phyloP scores from a whole-genome alignment of 2,329 filamentous ascomycete species.

The Aureobasidium subglaciale region DNA sequence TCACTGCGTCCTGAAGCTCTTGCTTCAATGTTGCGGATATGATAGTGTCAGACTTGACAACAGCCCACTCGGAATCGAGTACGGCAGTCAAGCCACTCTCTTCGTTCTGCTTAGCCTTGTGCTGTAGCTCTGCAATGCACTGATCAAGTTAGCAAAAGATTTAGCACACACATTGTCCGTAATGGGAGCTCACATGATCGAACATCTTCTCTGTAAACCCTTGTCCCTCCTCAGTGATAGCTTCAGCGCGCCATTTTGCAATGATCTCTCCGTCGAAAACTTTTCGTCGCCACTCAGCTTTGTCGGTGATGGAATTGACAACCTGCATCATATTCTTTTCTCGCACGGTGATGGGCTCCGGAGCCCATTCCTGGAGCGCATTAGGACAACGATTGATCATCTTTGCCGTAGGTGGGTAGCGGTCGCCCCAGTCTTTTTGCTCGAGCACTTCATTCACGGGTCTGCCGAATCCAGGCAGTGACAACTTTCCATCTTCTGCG shows the following conservation, averaged over 20 bases:
- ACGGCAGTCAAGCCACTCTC: conserved; percentile 36
- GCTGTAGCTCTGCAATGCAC: conserved; percentile 41
- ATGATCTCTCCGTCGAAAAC: conserved; percentile 24
- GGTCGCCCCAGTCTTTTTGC: neutral
- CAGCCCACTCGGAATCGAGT: conserved; percentile 38
- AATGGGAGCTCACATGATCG: conserved; percentile 20
- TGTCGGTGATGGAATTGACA: conserved; percentile 26
- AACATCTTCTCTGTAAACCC: conserved; percentile 22
- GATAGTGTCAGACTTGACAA: conserved; percentile 49
- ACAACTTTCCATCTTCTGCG: neutral
- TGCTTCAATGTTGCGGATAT: conserved; percentile 35
- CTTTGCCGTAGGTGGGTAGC: neutral
- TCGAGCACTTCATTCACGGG: neutral
- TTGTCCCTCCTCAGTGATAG: conserved; percentile 7
- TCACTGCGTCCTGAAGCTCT: conserved; percentile 39
- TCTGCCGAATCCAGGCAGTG: neutral
- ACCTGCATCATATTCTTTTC: conserved; percentile 27
- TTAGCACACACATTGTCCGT: too few species aligned
- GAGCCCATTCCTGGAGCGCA: neutral
- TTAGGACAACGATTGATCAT: neutral
- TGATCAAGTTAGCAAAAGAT: neutral
- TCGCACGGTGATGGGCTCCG: conserved; percentile 14
- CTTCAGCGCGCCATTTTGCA: conserved; percentile 22
- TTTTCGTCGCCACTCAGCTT: conserved; percentile 26
- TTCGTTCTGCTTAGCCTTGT: conserved; percentile 44